A percentile compares a stretch with the other conserved stretches of the same genome.
Conservation (phyloP, 2,329 filamentous ascomycete species). For the Exophiala lecanii-corni region DNA sequence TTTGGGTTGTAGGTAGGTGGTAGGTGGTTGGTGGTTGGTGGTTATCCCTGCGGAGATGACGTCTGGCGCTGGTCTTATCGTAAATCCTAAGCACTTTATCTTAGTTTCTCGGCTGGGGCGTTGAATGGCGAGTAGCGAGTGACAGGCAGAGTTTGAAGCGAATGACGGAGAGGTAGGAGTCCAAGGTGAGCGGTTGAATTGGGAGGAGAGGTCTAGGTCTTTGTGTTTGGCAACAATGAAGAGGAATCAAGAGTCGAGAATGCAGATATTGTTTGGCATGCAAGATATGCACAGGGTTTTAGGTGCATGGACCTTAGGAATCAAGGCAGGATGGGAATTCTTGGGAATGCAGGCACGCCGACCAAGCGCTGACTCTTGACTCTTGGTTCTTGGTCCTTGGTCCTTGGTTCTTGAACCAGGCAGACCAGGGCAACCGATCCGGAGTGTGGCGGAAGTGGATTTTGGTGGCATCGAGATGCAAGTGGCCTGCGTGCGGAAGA, state of each 20-base stretch:
- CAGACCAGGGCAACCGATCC: neutral
- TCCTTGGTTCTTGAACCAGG: no score
- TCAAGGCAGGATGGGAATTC: neutral
- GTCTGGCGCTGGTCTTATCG: constrained; percentile 1
- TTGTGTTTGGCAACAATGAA: neutral
- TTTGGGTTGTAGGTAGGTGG: neutral
- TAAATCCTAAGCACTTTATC: neutral
- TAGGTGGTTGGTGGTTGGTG: neutral
- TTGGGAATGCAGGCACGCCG: neutral
- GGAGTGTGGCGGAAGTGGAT: neutral
- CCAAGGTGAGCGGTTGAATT: neutral
- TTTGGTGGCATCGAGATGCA: neutral
- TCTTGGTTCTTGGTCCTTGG: no score
- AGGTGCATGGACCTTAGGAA: constrained; percentile 1
- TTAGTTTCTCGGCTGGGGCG: neutral
- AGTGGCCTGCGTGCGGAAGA: no score
- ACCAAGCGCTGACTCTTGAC: no score
- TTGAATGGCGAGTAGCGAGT: neutral
- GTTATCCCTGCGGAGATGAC: constrained; percentile 2
- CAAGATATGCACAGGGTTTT: neutral
- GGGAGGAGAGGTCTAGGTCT: neutral
- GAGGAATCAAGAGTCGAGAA: constrained; percentile 1
- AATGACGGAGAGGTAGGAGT: neutral
- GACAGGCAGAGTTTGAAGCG: neutral
- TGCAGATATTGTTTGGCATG: neutral